These are phyloP conservation scores for Calycina herbarum DNA, from an alignment of 2,329 filamentous ascomycete genomes.

Conservation along the genomic window DNA sequence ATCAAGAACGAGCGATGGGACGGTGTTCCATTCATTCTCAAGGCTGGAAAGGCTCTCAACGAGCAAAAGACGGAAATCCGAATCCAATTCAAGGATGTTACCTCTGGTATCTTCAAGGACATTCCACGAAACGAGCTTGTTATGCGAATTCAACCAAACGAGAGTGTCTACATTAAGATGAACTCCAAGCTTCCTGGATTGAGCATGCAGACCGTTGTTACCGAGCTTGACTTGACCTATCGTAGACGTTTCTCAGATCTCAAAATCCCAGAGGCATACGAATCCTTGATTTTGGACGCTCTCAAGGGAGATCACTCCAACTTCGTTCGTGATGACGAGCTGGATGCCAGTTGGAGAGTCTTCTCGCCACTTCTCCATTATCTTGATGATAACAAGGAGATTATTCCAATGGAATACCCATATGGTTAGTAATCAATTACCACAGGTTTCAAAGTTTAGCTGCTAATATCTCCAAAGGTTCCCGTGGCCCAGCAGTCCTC, in stretches of 20 bases:
- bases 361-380: constrained; percentile 98
- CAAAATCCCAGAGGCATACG: constrained; percentile 99
- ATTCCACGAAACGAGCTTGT: constrained; percentile 99
- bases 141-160: constrained; percentile 98
- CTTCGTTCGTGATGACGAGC: constrained; percentile 95
- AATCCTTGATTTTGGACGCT: constrained; percentile 94
- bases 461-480: constrained; percentile 58
- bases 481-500: constrained; percentile 90
- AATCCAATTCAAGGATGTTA: constrained; percentile 99
- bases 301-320: constrained; percentile 99
- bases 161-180: constrained; percentile 99
- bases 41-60: constrained; percentile 97
- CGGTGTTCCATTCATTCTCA: constrained; percentile 97
- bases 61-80: constrained; percentile 99
- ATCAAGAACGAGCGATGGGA: constrained; percentile 99
- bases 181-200: constrained; percentile 98
- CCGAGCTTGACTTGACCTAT: constrained; percentile 97
- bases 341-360: constrained; percentile 97
- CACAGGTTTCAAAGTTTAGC: constrained; percentile 1
- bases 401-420: constrained; percentile 98
- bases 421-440: constrained; percentile 68
- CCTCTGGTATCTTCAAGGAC: constrained; percentile 99
- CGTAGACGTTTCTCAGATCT: constrained; percentile 97
- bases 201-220: constrained; percentile 99
- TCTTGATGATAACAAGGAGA: constrained; percentile 98